A percentile compares a stretch with the other conserved stretches of the same genome.
These are phyloP conservation scores for Crithidia fasciculata DNA, from an alignment of 208 protist genomes.

Conservation along the genomic window DNA sequence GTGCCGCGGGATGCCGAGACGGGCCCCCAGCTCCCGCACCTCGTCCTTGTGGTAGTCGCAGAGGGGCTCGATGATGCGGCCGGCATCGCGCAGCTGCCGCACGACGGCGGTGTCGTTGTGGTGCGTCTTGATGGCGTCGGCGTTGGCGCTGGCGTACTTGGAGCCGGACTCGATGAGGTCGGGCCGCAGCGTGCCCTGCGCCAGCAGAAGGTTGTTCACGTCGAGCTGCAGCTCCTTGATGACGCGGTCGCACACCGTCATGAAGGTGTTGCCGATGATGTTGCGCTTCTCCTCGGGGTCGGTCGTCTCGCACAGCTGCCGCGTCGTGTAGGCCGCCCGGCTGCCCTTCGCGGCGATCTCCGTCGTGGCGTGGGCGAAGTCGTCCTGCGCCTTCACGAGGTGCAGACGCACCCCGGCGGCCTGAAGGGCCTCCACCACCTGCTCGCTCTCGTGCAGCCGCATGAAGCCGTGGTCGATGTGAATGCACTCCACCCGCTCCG, in stretches of 20 bases:
- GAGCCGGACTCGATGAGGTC: conserved; percentile 97
- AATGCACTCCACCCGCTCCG: conserved; percentile 94
- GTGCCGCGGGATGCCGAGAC: conserved; percentile 92
- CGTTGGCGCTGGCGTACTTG: conserved; percentile 77
- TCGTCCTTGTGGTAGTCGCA: conserved; percentile 99
- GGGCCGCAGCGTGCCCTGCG: conserved; percentile 96
- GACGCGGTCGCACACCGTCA: conserved; percentile 86
- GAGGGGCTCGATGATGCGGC: conserved; percentile 97
- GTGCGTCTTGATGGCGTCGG: conserved; percentile 98
- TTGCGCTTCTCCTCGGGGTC: conserved; percentile 96
- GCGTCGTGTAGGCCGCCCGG: conserved; percentile 61
- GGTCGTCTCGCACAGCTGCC: conserved; percentile 55
- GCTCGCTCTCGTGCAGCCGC: conserved; percentile 91
- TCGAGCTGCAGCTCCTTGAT: conserved; percentile 77
- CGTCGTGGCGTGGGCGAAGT: conserved; percentile 85
- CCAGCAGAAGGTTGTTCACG: conserved; percentile 75
- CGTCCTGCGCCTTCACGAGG: conserved; percentile 68
- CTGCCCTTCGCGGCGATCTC: conserved; percentile 63
- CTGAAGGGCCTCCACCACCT: conserved; percentile 84
- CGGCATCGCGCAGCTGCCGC: conserved; percentile 90
- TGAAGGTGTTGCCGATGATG: conserved; percentile 99
- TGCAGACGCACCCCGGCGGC: conserved; percentile 77
- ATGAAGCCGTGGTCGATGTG: conserved; percentile 99
- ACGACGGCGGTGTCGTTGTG: conserved; percentile 98
- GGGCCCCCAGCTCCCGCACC: conserved; percentile 93